Conservation (phyloP, 2,329 filamentous ascomycete species). For the Aspergillus melleus region DNA sequence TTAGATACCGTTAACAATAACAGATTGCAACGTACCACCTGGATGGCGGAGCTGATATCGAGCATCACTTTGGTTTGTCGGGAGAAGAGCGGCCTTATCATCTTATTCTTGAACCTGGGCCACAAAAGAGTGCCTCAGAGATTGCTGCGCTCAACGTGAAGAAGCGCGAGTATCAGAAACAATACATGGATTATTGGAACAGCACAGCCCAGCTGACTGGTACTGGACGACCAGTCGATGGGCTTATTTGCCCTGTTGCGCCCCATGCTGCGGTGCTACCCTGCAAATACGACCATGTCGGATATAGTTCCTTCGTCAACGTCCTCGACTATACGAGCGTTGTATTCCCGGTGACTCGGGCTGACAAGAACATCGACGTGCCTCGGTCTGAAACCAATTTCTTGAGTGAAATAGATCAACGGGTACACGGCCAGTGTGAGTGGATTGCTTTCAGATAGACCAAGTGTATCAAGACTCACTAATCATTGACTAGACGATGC, state of each 20-base stretch:
- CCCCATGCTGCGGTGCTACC: constrained; percentile 45
- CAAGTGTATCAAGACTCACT: background rate
- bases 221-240: constrained; percentile 56
- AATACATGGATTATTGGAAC: constrained; percentile 67
- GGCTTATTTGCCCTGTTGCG: constrained; percentile 44
- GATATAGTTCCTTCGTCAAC: constrained; percentile 52
- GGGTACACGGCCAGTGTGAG: constrained; percentile 53
- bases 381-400: constrained; percentile 39
- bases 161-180: constrained; percentile 57
- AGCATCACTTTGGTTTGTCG: constrained; percentile 53
- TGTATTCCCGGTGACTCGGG: constrained; percentile 57
- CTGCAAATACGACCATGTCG: constrained; percentile 47
- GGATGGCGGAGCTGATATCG: constrained; percentile 55
- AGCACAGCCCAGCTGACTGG: constrained; percentile 52
- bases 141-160: constrained; percentile 53
- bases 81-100: constrained; percentile 55
- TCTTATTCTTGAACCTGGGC: constrained; percentile 33
- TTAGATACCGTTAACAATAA: constrained; percentile 12
- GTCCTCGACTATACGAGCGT: constrained; percentile 57
- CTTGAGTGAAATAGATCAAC: constrained; percentile 44
- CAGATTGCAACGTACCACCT: constrained; percentile 27
- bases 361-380: constrained; percentile 52
- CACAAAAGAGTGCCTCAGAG: constrained; percentile 42
- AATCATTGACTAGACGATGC: constrained; percentile 44
- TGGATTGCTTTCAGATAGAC: constrained; percentile 3